Evolutionary conservation across 2,329 filamentous ascomycete genomes (phyloP), one percentile per base, ranked within the genome.

Genomic region (Aspergillus hiratsukae): DNA sequence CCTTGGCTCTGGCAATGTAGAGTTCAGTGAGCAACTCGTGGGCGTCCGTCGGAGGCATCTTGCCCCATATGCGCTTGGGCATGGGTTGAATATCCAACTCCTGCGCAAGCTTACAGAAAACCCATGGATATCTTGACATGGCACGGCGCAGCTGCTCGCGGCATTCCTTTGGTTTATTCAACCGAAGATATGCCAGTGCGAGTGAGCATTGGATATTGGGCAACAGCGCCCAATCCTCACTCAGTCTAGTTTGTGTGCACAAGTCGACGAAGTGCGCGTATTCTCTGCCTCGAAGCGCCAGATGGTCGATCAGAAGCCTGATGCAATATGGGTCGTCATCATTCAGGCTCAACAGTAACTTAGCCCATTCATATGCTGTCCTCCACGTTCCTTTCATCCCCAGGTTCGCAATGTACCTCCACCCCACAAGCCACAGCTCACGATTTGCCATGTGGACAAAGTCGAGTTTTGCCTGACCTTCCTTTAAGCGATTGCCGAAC

Each of bases 351-450:
- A 95, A 80, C 9, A 97, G 78, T 5, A 97, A 76, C 75, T 94
- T 96, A 6, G 90, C 84, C 92, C 94, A 99, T 73, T 97, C 94
- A 49, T 96, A 85, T 0, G 91, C 91, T 0, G 94, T 97, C 49
- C 91, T 83, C 80, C 91, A 96, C 1, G 93, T 97, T n/a, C 92
- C 91, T 65, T 95, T 93, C 75, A 91, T 87, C 17, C 91, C 82
- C 23, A 99, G 79, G 62, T 90, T 94, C 64, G 84, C 85, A 65
- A 97, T 87, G 66, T 97, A 97, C 63, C 92, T 86, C 79, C 91
- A 96, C 8, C 87, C 89, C 1, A 91, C 89, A 37, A 97, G 84
- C 87, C 90, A 96, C 61, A 99, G 86, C 72, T 97, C 93, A 46
- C 94, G 83, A 71, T 97, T 97, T 71, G 96, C 92, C 0, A 88